Conservation (phyloP, 2,329 filamentous ascomycete species). For the Stagonosporopsis chrysanthemi region DNA sequence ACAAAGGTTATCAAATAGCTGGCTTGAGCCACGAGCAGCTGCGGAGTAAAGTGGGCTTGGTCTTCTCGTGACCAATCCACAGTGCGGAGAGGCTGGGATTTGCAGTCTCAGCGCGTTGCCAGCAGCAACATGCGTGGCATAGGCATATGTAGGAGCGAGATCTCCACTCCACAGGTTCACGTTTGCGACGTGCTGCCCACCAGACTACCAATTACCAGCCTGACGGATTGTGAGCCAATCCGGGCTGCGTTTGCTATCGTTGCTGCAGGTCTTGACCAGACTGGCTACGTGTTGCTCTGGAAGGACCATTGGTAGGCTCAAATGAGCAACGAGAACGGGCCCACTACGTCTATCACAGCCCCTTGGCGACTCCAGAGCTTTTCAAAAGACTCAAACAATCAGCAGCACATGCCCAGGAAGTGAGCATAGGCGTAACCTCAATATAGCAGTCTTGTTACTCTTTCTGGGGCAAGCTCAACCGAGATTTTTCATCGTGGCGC, state of each 20-base stretch:
- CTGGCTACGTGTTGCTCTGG: conserved; percentile 2
- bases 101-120: conserved; percentile 37
- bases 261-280: conserved; percentile 9
- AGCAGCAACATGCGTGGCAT: conserved; percentile 29
- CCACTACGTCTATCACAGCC: neutral
- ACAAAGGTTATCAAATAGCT: conserved; percentile 4
- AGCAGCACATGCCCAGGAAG: neutral
- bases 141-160: conserved; percentile 14
- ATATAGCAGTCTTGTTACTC: neutral
- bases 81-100: conserved; percentile 35
- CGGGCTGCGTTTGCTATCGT: conserved; percentile 17
- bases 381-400: neutral
- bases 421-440: neutral
- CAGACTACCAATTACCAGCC: conserved; percentile 26
- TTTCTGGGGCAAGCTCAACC: neutral
- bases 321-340: neutral
- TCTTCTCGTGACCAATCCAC: conserved; percentile 26
- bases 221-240: conserved; percentile 31
- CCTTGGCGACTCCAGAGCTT: neutral
- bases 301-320: neutral
- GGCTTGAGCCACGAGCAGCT: conserved; percentile 5
- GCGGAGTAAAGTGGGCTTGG: conserved; percentile 14
- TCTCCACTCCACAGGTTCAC: conserved; percentile 20
- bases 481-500: neutral
- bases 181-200: conserved; percentile 25